phyloP scores from a whole-genome alignment of 2,329 filamentous ascomycete genomes.

The Fusarium acutatum region DNA sequence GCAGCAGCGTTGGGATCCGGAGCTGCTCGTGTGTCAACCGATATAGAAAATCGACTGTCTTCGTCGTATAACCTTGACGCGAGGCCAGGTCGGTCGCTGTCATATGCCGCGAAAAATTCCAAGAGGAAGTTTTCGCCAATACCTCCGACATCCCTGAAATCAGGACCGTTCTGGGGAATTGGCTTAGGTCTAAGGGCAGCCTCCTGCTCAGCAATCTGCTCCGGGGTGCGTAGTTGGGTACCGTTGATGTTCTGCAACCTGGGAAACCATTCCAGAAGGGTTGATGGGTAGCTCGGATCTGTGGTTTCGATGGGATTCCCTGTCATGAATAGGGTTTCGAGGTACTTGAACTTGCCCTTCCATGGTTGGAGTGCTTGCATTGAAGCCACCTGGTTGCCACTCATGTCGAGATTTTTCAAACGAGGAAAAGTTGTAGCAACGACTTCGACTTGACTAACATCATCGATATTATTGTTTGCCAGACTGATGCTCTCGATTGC shows the following conservation, averaged over 20 bases:
- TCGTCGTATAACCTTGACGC: conserved; percentile 77
- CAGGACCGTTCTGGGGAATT: conserved; percentile 69
- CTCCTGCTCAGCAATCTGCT: conserved; percentile 69
- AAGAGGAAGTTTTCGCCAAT: conserved; percentile 80
- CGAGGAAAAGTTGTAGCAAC: conserved; percentile 84
- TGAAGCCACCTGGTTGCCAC: conserved; percentile 79
- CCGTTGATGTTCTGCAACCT: conserved; percentile 81
- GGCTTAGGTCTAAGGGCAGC: conserved; percentile 61
- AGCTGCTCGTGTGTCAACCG: conserved; percentile 70
- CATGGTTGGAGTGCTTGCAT: conserved; percentile 75
- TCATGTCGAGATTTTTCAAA: conserved; percentile 88
- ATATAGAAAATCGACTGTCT: conserved; percentile 77
- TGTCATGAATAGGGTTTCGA: conserved; percentile 82
- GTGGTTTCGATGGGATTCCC: conserved; percentile 76
- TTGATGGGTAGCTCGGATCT: conserved; percentile 68
- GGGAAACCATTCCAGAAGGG: conserved; percentile 84
- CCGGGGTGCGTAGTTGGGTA: conserved; percentile 74
- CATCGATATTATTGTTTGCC: conserved; percentile 79
- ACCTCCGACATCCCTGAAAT: conserved; percentile 77
- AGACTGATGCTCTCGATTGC: conserved; percentile 85
- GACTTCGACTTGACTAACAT: conserved; percentile 75
- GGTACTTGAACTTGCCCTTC: conserved; percentile 78
- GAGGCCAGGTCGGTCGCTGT: conserved; percentile 73
- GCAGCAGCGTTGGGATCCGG: conserved; percentile 55
- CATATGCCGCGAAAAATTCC: conserved; percentile 78